Evolutionary conservation across 306 rosid species (phyloP).

Genomic region (Lotus japonicus): DNA sequence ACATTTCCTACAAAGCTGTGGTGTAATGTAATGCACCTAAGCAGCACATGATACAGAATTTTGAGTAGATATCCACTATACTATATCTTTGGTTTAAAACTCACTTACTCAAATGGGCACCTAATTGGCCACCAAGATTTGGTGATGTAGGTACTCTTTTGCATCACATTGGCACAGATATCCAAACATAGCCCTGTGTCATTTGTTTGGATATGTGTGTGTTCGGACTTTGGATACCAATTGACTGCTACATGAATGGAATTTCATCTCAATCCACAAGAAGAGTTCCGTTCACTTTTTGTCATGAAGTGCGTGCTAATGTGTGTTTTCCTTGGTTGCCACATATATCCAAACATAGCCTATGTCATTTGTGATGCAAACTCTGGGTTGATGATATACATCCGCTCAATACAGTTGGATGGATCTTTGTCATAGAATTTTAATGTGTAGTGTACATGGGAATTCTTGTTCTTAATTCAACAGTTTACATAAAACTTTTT

Average conservation of each 20-base stretch:
- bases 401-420: background rate
- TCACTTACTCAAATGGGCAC: background rate
- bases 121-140: background rate
- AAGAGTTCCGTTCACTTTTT: no score
- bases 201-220: no score
- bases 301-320: no score
- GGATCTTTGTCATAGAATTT: constrained; percentile 2
- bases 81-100: background rate
- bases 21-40: no score
- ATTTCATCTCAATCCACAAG: no score
- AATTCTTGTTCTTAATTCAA: background rate
- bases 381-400: background rate
- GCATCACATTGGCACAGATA: no score
- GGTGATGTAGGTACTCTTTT: background rate
- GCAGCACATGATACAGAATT: background rate
- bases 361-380: background rate
- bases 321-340: no score
- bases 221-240: background rate
- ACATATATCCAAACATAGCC: no score
- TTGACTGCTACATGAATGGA: no score
- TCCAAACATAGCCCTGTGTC: no score
- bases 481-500: background rate
- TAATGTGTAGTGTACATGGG: background rate
- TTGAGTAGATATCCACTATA: background rate
- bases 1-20: no score